Conservation (phyloP, 1,139 yeast species). For the Zygoascus meyerae region DNA sequence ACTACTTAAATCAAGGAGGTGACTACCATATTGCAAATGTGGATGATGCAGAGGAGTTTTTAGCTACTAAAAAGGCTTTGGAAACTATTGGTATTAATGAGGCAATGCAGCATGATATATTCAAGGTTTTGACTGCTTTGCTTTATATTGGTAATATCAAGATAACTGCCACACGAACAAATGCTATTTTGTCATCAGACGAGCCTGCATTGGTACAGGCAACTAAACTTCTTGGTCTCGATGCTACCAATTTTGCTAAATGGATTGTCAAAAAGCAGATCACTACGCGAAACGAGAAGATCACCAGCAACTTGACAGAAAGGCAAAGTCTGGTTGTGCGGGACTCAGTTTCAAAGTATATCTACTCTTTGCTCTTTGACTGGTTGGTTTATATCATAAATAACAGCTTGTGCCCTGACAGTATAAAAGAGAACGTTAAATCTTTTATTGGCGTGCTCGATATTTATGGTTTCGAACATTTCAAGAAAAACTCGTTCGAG, state of each 20-base stretch:
- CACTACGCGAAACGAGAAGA: conserved; percentile 87
- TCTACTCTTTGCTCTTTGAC: conserved; percentile 87
- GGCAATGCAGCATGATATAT: conserved; percentile 60
- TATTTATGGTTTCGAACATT: conserved; percentile 96
- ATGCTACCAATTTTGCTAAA: conserved; percentile 67
- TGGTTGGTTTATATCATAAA: conserved; percentile 90
- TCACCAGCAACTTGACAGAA: conserved; percentile 74
- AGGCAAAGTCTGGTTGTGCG: conserved; percentile 88
- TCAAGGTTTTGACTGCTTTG: conserved; percentile 78
- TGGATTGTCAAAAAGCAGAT: conserved; percentile 95
- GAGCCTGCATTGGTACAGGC: conserved; percentile 83
- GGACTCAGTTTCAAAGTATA: conserved; percentile 92
- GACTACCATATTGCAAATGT: conserved; percentile 65
- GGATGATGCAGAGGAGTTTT: conserved; percentile 75
- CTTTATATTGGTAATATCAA: conserved; percentile 92
- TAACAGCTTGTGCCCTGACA: conserved; percentile 71
- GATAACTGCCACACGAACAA: conserved; percentile 78
- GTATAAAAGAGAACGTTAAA: conserved; percentile 49
- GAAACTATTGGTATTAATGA: conserved; percentile 66
- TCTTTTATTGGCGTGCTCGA: conserved; percentile 95
- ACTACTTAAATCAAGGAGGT: conserved; percentile 89
- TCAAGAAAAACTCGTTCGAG: conserved; percentile 88
- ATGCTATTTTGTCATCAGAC: conserved; percentile 75
- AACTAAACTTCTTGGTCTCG: conserved; percentile 78
- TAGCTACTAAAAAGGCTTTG: conserved; percentile 69